Base-by-base conservation (phyloP, 1,284 basidiomycete species). In the Apiotrichum sp. region DNA sequence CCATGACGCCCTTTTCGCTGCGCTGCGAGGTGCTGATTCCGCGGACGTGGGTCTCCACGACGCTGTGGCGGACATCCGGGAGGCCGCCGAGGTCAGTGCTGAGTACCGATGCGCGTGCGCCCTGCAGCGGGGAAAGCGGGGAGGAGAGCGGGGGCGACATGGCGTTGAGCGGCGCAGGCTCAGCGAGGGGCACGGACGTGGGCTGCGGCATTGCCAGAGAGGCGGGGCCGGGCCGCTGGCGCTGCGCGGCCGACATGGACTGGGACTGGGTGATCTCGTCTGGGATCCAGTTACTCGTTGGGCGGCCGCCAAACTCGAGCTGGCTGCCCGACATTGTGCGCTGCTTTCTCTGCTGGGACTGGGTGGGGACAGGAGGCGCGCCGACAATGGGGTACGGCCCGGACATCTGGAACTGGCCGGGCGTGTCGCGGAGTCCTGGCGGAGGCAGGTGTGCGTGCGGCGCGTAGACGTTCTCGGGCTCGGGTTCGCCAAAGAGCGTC, bases 341-440 rank as follows among this genome's bases (percentile, higher is more conserved):
- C 2, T 5, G 3, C 22, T 22, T 22, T 22, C 22, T 22, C 22
- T 38, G 36, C 36, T 38, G 36, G 13, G 36, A 13, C 36, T 38
- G 36, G 36, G 7, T 13, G 36, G 36, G 22, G 22, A 22, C 22
- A 3, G 47, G 35, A 1, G 47, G 9, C 16, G 47, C 35, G 35
- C 35, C 35, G 35, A 48, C 47, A 10, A 48, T 48, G 29, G 47
- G 47, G 22, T 48, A 48, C 47, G 47, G 47, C n/a, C 47, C 47
- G n/a, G 47, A 48, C 47, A 48, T 48, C 14, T 48, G 33, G 8
- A 48, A 39, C 9, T 3, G n/a, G 8, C 35, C n/a, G 6, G 47
- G 47, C 16, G 47, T 22, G 3, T 35, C 35, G 16, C 14, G 16
- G 4, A 36, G 35, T 6, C 47, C 47, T 3, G 47, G 47, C 4